Percentiles rank a stretch among this genome's conserved stretches.
Evolutionary conservation across 2,329 filamentous ascomycete species (phyloP).

Genomic region (Fusarium sp.): DNA sequence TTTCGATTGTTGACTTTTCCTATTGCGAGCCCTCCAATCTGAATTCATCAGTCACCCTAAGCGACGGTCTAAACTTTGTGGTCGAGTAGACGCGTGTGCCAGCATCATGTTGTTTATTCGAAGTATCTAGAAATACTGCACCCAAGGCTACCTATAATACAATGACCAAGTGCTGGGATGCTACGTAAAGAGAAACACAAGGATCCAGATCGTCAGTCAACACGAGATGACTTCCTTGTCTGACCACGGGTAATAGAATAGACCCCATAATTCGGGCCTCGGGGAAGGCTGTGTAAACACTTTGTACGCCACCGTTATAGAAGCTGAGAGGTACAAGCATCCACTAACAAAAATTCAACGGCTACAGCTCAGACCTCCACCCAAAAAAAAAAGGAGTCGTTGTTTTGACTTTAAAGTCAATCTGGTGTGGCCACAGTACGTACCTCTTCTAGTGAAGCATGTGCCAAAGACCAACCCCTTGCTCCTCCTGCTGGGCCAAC

Average conservation of each 20-base stretch:
- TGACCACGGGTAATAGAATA: neutral
- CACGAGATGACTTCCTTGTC: constrained; percentile 1
- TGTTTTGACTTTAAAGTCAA: constrained; percentile 21
- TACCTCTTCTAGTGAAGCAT: constrained; percentile 7
- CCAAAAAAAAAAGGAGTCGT: constrained; percentile 12
- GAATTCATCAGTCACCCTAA: neutral
- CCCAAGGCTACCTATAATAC: too few relatives aligned
- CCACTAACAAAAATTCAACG: constrained; percentile 12
- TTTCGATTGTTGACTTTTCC: constrained; percentile 12
- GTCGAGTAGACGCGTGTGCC: neutral
- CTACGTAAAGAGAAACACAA: neutral
- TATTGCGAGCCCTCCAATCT: constrained; percentile 11
- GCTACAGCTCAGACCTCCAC: constrained; percentile 8
- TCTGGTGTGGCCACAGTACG: constrained; percentile 9
- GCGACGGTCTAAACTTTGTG: constrained; percentile 1
- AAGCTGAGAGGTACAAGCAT: neutral
- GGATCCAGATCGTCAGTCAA: neutral
- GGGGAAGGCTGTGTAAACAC: neutral
- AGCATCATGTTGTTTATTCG: neutral
- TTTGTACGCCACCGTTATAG: neutral
- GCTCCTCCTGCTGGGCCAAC: constrained; percentile 33
- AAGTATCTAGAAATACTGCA: neutral
- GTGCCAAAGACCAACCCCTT: constrained; percentile 19
- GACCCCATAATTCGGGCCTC: neutral
- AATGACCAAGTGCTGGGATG: neutral